These are phyloP conservation scores for Brachypodium distachyon DNA, from an alignment of 202 grass and related monocot genomes.

Conservation along the genomic window DNA sequence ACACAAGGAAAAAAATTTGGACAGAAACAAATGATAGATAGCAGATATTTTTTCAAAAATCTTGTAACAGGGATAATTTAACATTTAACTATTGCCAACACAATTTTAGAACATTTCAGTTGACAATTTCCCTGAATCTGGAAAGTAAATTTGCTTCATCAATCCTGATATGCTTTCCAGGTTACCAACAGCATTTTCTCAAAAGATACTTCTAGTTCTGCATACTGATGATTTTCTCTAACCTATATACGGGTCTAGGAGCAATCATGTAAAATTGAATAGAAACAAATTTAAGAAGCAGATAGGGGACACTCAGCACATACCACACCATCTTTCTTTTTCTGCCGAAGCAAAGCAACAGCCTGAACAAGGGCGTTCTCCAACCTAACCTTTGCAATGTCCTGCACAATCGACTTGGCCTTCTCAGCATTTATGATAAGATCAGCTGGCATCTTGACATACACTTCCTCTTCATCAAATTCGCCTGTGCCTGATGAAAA, in stretches of 20 bases:
- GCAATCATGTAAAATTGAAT: not conserved
- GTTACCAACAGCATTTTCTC: not conserved
- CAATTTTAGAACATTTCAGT: not conserved
- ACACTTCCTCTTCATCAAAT: slow-evolving; percentile 81
- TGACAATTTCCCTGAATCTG: not conserved
- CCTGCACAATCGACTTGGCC: slow-evolving; percentile 61
- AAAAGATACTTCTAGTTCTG: not conserved
- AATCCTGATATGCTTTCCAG: not conserved
- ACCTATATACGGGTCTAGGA: not conserved
- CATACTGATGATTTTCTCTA: not conserved
- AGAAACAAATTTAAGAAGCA: not conserved
- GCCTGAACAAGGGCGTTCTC: slow-evolving; percentile 77
- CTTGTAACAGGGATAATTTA: not conserved
- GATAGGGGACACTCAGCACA: not conserved
- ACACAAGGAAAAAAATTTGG: not conserved
- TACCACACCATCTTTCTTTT: slow-evolving; percentile 82
- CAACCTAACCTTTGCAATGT: slow-evolving; percentile 68
- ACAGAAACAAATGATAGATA: not conserved
- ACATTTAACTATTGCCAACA: not conserved
- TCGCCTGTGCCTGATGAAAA: slow-evolving; percentile 89
- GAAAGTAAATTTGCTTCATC: not conserved
- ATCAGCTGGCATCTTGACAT: slow-evolving; percentile 67
- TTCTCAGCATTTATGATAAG: slow-evolving; percentile 78
- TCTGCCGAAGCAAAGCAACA: slow-evolving; percentile 70
- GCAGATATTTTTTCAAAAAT: not conserved